A percentile compares a stretch with the other conserved stretches of the same genome.
Conservation (phyloP, 371 early-diverging fungal species). For the Capillidium heterosporum region DNA sequence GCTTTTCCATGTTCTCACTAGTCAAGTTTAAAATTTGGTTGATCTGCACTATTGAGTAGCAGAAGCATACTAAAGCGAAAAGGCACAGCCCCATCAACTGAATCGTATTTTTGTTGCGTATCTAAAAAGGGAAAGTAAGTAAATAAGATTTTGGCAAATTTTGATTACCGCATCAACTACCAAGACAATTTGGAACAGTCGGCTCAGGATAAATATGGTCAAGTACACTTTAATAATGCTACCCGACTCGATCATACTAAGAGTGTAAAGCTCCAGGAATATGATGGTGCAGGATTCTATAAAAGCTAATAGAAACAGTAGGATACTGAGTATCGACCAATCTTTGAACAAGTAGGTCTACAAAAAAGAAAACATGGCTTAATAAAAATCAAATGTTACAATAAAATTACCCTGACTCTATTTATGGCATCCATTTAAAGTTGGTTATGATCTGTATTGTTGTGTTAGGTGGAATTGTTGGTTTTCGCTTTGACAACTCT, state of each 20-base stretch:
- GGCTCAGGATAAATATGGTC: constrained; percentile 53
- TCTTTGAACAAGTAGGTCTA: too few relatives aligned
- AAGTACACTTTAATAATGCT: constrained; percentile 27
- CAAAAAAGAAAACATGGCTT: too few relatives aligned
- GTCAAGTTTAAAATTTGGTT: background rate
- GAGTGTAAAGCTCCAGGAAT: background rate
- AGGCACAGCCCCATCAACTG: constrained; percentile 67
- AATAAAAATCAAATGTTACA: too few relatives aligned
- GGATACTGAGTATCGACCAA: background rate
- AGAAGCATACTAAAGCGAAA: constrained; percentile 59
- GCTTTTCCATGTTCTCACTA: background rate
- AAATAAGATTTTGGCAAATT: background rate
- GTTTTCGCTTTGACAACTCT: too few relatives aligned
- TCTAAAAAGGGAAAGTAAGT: constrained; percentile 18
- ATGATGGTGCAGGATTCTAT: background rate
- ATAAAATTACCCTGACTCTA: too few relatives aligned
- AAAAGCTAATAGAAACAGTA: background rate
- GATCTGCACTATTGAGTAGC: constrained; percentile 53
- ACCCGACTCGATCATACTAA: background rate
- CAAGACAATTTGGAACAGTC: constrained; percentile 47
- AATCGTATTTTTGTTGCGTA: constrained; percentile 67
- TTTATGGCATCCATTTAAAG: too few relatives aligned
- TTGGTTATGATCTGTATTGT: too few relatives aligned
- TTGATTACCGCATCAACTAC: constrained; percentile 56
- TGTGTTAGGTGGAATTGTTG: too few relatives aligned